Percentiles rank a stretch among this genome's conserved stretches.
These are phyloP conservation scores for Polytrichum commune DNA, from an alignment of 225 moss, liverwort and hornwort species.

Conservation along the genomic window DNA sequence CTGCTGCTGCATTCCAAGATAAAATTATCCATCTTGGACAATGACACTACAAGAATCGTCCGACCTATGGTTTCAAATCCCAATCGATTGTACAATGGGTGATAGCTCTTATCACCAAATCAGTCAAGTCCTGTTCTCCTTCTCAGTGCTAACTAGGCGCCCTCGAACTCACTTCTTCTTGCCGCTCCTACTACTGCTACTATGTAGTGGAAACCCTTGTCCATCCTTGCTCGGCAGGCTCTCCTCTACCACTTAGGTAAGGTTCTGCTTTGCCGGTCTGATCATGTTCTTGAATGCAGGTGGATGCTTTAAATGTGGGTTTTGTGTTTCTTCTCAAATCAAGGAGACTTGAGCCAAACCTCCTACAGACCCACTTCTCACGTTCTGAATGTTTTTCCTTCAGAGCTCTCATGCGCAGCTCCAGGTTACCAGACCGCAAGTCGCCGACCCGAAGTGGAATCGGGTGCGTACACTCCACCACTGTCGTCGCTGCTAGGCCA, in stretches of 20 bases:
- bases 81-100: constrained; percentile 1
- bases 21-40: too few species aligned
- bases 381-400: not conserved
- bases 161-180: constrained; percentile 36
- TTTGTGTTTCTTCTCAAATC: not conserved
- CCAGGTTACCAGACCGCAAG: not conserved
- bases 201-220: not conserved
- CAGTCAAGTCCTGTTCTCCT: constrained; percentile 22
- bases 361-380: constrained; percentile 3
- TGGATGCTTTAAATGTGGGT: too few species aligned
- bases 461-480: constrained; percentile 38
- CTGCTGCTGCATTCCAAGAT: too few species aligned
- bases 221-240: not conserved
- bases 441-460: constrained; percentile 22
- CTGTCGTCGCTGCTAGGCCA: constrained; percentile 27
- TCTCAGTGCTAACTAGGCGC: constrained; percentile 20
- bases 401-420: not conserved
- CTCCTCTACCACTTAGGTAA: not conserved
- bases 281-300: not conserved
- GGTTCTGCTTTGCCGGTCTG: too few species aligned
- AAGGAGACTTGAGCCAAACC: constrained; percentile 1
- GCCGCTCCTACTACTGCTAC: not conserved
- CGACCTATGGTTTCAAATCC: not conserved
- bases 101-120: not conserved
- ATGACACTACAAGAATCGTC: too few species aligned